Evolutionary conservation across 306 rosid species (phyloP), one percentile per base, ranked within the genome.

Genomic region (Citrullus colocynthis): DNA sequence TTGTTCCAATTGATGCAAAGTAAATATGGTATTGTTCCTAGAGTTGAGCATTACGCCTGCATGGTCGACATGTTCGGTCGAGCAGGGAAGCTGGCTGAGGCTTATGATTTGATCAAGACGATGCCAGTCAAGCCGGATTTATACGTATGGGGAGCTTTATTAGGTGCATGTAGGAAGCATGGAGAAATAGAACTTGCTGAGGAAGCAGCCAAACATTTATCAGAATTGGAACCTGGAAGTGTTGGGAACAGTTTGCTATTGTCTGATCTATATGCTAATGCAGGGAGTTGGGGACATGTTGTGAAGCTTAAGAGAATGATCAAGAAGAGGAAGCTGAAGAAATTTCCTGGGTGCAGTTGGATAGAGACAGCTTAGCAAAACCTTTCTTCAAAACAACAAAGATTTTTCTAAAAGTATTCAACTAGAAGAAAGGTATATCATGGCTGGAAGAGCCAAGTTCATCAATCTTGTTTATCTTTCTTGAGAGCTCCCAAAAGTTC

Each of bases 131-230:
- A 91, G 78, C 89, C 98, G 5, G 98, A 93, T 85, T 78, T 91
- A 77, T 93, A 88, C 79, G 97, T 91, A 11, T 93, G 98, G 98
- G 98, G 98, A 80, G 94, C 98, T 71, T 78, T 93, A 18, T 78
- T 91, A 59, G 96, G 97, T 51, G 96, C 94, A 17, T 88, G 97
- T 81, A 86, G 89, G 77, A 91, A 85, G 64, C 89, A 93, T 81
- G 91, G 97, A 82, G 82, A 83, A 67, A 75, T 80, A 55, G 90
- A 89, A 79, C 90, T 93, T 6, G 97, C 96, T 20, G 93, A 93
- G 81, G 79, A 83, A 67, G 98, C 98, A 32, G 82, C 92, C 11
- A 85, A 80, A 85, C 97, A 87, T 86, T 81, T 93, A 81, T 58
- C 80, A 17, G 86, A 90, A 78, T 80, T 91, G 60, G 96, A 94